These are phyloP conservation scores for Linaria vulgaris DNA, from an alignment of 257 asterid genomes.

Conservation along the genomic window DNA sequence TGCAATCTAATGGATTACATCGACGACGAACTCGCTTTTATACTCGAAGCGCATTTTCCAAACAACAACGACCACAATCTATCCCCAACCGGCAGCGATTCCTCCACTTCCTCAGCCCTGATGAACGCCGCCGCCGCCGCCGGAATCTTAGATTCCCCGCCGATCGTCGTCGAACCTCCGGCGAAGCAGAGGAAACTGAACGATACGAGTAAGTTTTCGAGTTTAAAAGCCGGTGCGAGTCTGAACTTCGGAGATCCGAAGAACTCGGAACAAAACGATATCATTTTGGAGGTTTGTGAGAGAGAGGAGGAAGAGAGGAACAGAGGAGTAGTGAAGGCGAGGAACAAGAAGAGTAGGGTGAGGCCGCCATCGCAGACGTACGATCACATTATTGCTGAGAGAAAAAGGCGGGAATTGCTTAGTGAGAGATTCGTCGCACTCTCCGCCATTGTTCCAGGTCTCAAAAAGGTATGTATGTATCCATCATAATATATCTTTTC, in stretches of 20 bases:
- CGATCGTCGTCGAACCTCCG: conserved; percentile 2
- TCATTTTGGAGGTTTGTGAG: neutral
- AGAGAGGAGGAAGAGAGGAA: neutral
- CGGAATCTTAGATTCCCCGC: neutral
- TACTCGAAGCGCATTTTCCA: conserved; percentile 27
- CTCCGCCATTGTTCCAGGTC: conserved; percentile 37
- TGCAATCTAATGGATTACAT: conserved; percentile 30
- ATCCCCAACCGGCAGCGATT: conserved; percentile 9
- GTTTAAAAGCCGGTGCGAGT: conserved; percentile 4
- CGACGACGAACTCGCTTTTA: conserved; percentile 31
- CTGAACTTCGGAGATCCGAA: conserved; percentile 25
- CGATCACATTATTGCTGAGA: conserved; percentile 37
- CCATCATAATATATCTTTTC: neutral
- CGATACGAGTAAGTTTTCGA: neutral
- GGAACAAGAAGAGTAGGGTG: conserved; percentile 12
- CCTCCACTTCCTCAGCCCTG: conserved; percentile 15
- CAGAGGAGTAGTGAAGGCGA: neutral
- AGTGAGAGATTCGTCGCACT: conserved; percentile 34
- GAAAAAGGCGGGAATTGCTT: conserved; percentile 35
- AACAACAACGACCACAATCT: neutral
- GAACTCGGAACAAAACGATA: neutral
- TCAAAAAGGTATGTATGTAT: conserved; percentile 33
- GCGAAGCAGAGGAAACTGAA: conserved; percentile 1
- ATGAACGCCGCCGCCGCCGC: conserved; percentile 2
- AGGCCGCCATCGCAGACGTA: conserved; percentile 32